phyloP scores from a whole-genome alignment of 2,329 filamentous ascomycete species.

The Dothistroma septosporum region DNA sequence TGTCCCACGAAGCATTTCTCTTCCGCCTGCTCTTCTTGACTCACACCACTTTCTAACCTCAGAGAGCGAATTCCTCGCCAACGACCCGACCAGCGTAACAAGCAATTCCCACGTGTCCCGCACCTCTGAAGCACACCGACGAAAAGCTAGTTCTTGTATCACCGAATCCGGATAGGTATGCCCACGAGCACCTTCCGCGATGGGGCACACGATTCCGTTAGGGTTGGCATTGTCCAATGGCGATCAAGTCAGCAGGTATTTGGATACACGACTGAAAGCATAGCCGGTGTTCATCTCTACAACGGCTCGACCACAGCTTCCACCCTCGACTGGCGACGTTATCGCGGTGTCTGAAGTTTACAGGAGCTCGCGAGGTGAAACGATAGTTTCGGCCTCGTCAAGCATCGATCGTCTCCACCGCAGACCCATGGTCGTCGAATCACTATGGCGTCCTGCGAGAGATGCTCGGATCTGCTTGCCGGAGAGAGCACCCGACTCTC shows the following conservation, averaged over 20 bases:
- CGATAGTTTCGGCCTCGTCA: not conserved
- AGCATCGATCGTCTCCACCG: slow-evolving; percentile 1
- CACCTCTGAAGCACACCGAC: not conserved
- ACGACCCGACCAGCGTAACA: slow-evolving; percentile 2
- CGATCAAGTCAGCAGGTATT: slow-evolving; percentile 22
- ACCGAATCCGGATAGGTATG: slow-evolving; percentile 10
- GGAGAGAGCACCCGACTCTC: not conserved
- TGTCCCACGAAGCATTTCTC: not conserved
- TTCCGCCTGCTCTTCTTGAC: not conserved
- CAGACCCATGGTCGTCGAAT: not conserved
- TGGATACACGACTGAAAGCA: slow-evolving; percentile 19
- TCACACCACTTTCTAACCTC: not conserved
- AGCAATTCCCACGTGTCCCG: not conserved
- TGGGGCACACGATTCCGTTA: slow-evolving; percentile 14
- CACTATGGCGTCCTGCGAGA: not conserved
- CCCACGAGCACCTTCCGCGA: slow-evolving; percentile 11
- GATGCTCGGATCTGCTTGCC: not conserved
- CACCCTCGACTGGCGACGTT: slow-evolving; percentile 8
- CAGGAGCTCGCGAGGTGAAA: not conserved
- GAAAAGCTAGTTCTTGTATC: not conserved
- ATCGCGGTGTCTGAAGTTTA: not conserved
- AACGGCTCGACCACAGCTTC: slow-evolving; percentile 13
- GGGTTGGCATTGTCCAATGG: slow-evolving; percentile 12
- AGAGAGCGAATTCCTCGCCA: not conserved
- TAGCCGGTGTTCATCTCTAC: slow-evolving; percentile 21